phyloP scores from a whole-genome alignment of 768 basidiomycete genomes.

The Leucosporidium yakuticum region DNA sequence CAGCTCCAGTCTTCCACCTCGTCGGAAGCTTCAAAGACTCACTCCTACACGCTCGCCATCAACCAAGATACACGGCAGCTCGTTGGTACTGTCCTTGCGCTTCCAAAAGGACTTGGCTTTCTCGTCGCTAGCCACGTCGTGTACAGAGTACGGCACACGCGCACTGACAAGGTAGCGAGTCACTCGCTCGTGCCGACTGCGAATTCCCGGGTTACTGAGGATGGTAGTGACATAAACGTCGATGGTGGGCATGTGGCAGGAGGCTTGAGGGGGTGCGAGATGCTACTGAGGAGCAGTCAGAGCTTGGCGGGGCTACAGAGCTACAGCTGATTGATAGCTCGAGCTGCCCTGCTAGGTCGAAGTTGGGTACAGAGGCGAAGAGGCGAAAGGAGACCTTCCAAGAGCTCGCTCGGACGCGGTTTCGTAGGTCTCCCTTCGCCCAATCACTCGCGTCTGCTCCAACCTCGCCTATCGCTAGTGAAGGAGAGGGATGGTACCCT shows the following conservation, averaged over 20 bases:
- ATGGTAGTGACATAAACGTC: constrained; percentile 37
- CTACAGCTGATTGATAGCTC: no score
- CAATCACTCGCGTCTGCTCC: no score
- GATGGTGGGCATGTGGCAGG: constrained; percentile 7
- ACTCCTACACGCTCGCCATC: constrained; percentile 24
- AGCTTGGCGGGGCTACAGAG: no score
- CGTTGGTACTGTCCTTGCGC: constrained; percentile 34
- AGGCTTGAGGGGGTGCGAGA: no score
- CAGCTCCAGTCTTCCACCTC: neutral
- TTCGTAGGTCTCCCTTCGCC: no score
- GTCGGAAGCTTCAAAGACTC: neutral
- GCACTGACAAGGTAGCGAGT: constrained; percentile 4
- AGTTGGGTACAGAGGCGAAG: no score
- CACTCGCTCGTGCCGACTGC: constrained; percentile 30
- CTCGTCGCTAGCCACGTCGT: constrained; percentile 35
- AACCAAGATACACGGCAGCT: constrained; percentile 34
- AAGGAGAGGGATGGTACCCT: no score
- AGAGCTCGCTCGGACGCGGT: no score
- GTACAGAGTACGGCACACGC: constrained; percentile 9
- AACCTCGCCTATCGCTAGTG: no score
- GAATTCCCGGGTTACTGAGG: constrained; percentile 28
- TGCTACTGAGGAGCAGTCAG: no score
- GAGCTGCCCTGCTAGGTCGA: no score
- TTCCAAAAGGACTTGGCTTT: constrained; percentile 35
- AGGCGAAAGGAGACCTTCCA: no score